These are phyloP conservation scores for Rickenella mellea DNA, from an alignment of 768 basidiomycete genomes.

Conservation along the genomic window DNA sequence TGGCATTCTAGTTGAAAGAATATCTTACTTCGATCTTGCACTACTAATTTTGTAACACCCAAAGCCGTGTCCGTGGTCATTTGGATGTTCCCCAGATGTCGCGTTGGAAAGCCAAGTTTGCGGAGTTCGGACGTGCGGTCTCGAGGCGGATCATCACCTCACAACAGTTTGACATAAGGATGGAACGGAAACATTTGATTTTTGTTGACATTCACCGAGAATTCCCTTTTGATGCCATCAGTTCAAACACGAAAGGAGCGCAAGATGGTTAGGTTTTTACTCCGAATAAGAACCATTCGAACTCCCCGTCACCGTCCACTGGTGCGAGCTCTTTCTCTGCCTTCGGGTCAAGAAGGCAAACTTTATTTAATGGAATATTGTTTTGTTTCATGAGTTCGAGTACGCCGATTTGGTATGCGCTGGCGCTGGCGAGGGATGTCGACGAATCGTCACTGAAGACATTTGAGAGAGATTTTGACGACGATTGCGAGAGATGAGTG, in stretches of 20 bases:
- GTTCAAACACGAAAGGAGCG: neutral
- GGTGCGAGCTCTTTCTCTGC: conserved; percentile 62
- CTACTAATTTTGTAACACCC: conserved; percentile 79
- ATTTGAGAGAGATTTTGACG: conserved; percentile 41
- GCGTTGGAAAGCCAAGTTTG: conserved; percentile 72
- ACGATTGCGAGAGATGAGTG: conserved; percentile 75
- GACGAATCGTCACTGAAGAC: conserved; percentile 17
- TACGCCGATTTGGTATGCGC: conserved; percentile 43
- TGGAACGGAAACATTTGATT: neutral
- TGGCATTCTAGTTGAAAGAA: conserved; percentile 2
- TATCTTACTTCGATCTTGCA: conserved; percentile 54
- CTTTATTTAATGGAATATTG: conserved; percentile 38
- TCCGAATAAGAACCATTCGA: conserved; percentile 88
- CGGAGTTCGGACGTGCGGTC: conserved; percentile 89
- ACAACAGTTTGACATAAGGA: conserved; percentile 12
- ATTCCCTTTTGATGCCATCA: conserved; percentile 36
- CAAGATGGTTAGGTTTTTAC: conserved; percentile 30
- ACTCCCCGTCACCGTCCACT: conserved; percentile 64
- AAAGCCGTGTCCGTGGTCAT: conserved; percentile 99
- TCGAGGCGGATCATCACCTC: conserved; percentile 92
- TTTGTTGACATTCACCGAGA: conserved; percentile 30
- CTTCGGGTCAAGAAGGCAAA: conserved; percentile 93
- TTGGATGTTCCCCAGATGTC: conserved; percentile 81
- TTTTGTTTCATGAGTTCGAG: conserved; percentile 45
- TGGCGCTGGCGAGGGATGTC: conserved; percentile 24